Conservation (phyloP, 768 basidiomycete species). For the Tulasnella sp. region DNA sequence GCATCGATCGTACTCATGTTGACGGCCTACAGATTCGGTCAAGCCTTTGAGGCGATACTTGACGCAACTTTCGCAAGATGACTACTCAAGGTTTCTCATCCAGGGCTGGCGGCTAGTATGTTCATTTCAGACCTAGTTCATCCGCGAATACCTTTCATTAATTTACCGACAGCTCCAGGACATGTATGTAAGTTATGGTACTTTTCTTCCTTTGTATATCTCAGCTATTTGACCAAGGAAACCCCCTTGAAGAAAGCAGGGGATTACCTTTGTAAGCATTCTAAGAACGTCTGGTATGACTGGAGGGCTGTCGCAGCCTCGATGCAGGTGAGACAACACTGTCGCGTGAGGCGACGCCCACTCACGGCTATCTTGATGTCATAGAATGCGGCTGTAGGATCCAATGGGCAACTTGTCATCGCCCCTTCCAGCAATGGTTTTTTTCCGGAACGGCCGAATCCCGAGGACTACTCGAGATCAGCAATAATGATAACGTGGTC, state of each 20-base stretch:
- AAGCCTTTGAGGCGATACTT: neutral
- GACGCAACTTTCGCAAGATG: neutral
- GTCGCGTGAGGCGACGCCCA: neutral
- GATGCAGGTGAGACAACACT: neutral
- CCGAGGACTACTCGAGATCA: no score
- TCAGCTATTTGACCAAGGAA: neutral
- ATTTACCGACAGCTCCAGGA: neutral
- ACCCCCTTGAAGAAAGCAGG: neutral
- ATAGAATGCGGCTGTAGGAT: neutral
- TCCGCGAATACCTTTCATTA: neutral
- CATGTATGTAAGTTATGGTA: neutral
- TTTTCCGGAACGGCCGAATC: no score
- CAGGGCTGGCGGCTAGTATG: neutral
- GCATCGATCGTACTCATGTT: neutral
- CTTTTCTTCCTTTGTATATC: neutral
- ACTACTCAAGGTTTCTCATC: neutral
- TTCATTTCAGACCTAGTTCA: neutral
- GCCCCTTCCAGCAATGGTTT: neutral
- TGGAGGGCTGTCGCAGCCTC: neutral
- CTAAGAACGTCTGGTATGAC: neutral
- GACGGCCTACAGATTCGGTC: neutral
- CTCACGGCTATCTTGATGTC: neutral
- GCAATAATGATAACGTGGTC: no score
- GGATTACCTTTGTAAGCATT: neutral
- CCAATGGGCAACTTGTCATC: neutral